Base-by-base conservation (phyloP, 441 rosid genomes). In the Gossypium davidsonii region DNA sequence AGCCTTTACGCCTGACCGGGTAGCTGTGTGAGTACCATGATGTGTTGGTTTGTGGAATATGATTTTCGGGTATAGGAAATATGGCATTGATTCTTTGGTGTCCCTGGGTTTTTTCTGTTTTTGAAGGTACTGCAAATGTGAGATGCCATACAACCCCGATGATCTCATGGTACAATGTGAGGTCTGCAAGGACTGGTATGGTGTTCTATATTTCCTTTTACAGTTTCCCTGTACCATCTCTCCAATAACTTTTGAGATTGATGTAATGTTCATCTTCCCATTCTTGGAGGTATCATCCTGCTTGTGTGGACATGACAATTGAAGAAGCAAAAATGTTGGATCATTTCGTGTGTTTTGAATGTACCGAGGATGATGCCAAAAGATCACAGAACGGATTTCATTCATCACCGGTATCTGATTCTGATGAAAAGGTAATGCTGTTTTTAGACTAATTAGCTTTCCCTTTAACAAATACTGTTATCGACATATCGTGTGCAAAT, bases 91-190 rank as follows among this genome's bases (percentile, higher is more conserved):
- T 28, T 72, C 26, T 72, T 66, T 71, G 46, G 17, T 12, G 21
- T 51, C 31, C 17, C 3, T 12, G 4, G 58, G 46, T 14, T 65
- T 14, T 65, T 52, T 66, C 18, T 44, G 42, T 60, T 67, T 65
- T 53, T 74, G 80, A 79, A 85, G 91, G 78, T 85, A 84, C 61
- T 85, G 91, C 82, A 85, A 82, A 78, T 87, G 91, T 70, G 86
- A 84, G 82, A 84, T 85, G 89, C 91, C 91, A 1, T 84, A 87
- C 74, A 87, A 87, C 62, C 91, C 91, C 0, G 91, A 87, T 79
- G 83, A 81, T 72, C 83, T 87, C 65, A 85, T 85, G 89, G 91
- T 87, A 74, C 89, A 85, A 52, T 87, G 91, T 49, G 89, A 87
- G 74, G 86, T 85, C 28, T 87, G 91, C 84, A 87, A 81, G 67